Evolutionary conservation across 495 filamentous ascomycete species (phyloP), one percentile per base, ranked within the genome.

Genomic region (Podospora pseudocomata): DNA sequence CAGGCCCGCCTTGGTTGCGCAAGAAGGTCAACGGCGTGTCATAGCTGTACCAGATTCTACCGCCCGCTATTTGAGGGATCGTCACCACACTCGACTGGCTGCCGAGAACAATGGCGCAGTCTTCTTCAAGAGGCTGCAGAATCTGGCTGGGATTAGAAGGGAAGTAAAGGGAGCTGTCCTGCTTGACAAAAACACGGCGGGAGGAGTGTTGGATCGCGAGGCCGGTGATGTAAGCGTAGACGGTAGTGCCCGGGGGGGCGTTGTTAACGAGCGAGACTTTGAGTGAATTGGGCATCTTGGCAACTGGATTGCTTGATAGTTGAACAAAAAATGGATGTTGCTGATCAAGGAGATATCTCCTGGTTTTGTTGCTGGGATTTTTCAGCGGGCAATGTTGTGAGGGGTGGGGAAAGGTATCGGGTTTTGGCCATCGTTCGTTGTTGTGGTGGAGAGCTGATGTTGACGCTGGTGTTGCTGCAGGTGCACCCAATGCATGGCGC

Each of bases 81-180:
- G 83, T 88, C 9, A 49, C 39, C 18, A 89, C 81, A 3, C 81
- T 84, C 2, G 30, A 16, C 13, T 28, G 3, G 11, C 80, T 70
- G 11, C 90, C 89, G 15, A 94, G 83, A 0, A 82, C 81, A 66
- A 94, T 93, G 34, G 89, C 89, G 75, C 85, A 88, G 74, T 92
- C 82, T 34, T 80, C 78, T 7, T 81, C 72, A 1, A 93, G 77
- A 1, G 85, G 81, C n/a, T 81, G 80, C 53, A 78, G 69, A 66
- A 81, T 79, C 11, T 68, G 44, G 19, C 70, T 68, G 0, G 79
- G 80, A 6, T 77, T 72, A 16, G 76, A 65, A 18, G 80, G 80
- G 68, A 74, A 81, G 76, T 82, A 80, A 13, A 78, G 72, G 0
- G 64, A 70, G 13, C 67, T 66, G 54, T 73, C 74, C 64, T 80